These are phyloP conservation scores for Artemisia argyi DNA, from an alignment of 129 eudicot genomes.

Conservation along the genomic window DNA sequence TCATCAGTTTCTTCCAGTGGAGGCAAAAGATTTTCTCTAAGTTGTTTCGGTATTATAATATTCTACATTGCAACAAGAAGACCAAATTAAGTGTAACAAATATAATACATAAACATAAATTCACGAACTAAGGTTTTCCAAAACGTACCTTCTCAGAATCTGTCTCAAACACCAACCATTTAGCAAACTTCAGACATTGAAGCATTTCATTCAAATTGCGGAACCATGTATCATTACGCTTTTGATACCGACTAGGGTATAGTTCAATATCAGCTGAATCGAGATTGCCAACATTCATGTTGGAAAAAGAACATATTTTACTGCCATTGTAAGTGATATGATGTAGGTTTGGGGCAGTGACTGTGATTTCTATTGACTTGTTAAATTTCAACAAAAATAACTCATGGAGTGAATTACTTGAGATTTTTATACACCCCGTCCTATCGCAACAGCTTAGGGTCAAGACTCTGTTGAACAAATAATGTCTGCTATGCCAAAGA, in stretches of 20 bases:
- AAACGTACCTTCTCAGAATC: background rate
- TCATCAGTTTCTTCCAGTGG: background rate
- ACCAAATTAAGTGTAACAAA: background rate
- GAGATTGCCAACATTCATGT: background rate
- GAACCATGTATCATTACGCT: background rate
- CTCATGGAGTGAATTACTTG: background rate
- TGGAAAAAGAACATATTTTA: background rate
- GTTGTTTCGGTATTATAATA: background rate
- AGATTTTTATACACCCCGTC: constrained; percentile 14
- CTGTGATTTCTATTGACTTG: background rate
- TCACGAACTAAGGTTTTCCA: background rate
- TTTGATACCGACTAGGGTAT: background rate
- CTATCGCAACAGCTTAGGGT: constrained; percentile 6
- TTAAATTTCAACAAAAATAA: background rate
- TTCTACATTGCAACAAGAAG: background rate
- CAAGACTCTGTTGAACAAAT: no score
- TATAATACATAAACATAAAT: background rate
- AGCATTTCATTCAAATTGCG: background rate
- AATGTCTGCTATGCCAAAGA: no score
- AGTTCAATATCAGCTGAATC: background rate
- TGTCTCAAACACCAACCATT: background rate
- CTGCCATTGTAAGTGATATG: background rate
- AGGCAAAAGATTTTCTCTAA: constrained; percentile 12
- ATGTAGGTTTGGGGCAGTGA: constrained; percentile 2
- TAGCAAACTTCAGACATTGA: background rate